Conservation (phyloP, 2,329 filamentous ascomycete species). For the Fusarium temperatum region DNA sequence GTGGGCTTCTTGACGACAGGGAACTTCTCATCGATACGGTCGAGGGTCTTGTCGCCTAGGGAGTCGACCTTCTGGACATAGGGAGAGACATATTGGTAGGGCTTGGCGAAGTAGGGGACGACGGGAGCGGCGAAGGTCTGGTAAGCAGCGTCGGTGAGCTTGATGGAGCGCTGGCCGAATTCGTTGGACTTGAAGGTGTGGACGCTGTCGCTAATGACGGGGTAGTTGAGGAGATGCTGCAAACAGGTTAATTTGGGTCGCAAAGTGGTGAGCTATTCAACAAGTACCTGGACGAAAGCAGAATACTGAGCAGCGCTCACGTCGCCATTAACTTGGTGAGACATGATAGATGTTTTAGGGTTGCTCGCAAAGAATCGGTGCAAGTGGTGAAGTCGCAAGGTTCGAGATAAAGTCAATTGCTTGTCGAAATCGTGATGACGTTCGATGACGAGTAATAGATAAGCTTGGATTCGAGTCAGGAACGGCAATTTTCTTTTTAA, state of each 20-base stretch:
- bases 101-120: conserved; percentile 74
- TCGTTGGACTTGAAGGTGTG: conserved; percentile 82
- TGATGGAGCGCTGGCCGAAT: conserved; percentile 83
- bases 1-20: conserved; percentile 81
- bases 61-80: conserved; percentile 86
- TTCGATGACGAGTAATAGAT: conserved; percentile 12
- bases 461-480: conserved; percentile 13
- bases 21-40: conserved; percentile 74
- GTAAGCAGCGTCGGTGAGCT: conserved; percentile 79
- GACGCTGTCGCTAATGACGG: conserved; percentile 81
- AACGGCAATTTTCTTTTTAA: background rate
- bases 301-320: conserved; percentile 55
- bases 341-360: conserved; percentile 47
- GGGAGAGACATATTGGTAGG: conserved; percentile 83
- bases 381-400: background rate
- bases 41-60: conserved; percentile 76
- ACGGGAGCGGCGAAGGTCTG: conserved; percentile 79
- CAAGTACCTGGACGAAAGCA: conserved; percentile 56
- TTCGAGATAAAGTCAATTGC: conserved; percentile 20
- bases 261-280: background rate
- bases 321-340: conserved; percentile 61
- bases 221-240: conserved; percentile 86
- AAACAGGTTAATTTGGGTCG: conserved; percentile 1
- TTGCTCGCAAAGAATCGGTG: conserved; percentile 11
- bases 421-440: conserved; percentile 16